Evolutionary conservation across 306 rosid genomes (phyloP).

Genomic region (Ormosia semicastrata): DNA sequence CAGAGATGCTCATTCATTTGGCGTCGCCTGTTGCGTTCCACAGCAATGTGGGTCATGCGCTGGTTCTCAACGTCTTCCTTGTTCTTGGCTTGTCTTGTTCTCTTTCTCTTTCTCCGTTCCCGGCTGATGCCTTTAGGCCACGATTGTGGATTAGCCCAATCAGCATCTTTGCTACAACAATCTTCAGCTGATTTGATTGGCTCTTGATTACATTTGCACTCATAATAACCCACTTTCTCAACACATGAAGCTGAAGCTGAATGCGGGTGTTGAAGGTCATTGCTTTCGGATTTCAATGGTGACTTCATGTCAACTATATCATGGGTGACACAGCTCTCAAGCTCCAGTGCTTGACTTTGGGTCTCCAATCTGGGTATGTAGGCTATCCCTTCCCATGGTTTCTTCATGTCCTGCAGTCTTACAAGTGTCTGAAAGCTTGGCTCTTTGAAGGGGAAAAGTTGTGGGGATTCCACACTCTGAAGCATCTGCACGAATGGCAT

Average conservation of each 20-base stretch:
- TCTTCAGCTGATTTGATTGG: conserved; percentile 18
- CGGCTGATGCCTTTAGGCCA: conserved; percentile 32
- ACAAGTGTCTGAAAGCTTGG: conserved; percentile 71
- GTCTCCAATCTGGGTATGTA: conserved; percentile 40
- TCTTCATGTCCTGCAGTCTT: conserved; percentile 61
- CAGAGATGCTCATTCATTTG: conserved; percentile 96
- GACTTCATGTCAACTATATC: conserved; percentile 58
- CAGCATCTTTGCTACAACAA: neutral
- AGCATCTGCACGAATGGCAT: conserved; percentile 90
- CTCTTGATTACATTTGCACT: conserved; percentile 43
- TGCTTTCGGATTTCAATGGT: conserved; percentile 67
- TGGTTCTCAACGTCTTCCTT: conserved; percentile 93
- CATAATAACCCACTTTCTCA: conserved; percentile 39
- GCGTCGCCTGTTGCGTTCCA: conserved; percentile 86
- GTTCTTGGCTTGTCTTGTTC: conserved; percentile 72
- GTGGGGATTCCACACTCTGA: conserved; percentile 67
- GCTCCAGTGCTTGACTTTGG: conserved; percentile 48
- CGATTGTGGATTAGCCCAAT: neutral
- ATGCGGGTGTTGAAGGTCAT: conserved; percentile 31
- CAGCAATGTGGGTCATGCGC: conserved; percentile 95
- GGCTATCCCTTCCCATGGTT: conserved; percentile 45
- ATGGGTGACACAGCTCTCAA: conserved; percentile 73
- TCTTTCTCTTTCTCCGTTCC: conserved; percentile 77
- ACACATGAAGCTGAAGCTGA: conserved; percentile 40
- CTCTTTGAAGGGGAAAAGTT: conserved; percentile 55